Percentiles rank a stretch among this genome's conserved stretches.
phyloP scores from a whole-genome alignment of 2,329 filamentous ascomycete genomes.

The Aspergillus quadricinctus region DNA sequence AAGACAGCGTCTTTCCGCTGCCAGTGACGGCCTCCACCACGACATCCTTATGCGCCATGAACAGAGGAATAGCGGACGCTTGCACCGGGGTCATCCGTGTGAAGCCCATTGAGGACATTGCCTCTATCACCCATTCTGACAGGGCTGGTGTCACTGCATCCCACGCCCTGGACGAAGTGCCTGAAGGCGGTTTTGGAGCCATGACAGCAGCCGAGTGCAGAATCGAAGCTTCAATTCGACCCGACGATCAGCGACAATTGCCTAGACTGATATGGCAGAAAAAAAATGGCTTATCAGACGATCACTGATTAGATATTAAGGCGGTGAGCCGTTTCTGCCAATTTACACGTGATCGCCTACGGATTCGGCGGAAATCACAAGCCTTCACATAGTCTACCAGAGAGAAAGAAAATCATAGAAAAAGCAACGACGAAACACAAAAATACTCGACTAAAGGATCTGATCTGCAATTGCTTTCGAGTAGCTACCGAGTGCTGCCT shows the following conservation, averaged over 20 bases:
- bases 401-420: background rate
- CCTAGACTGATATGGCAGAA: conserved; percentile 11
- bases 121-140: conserved; percentile 81
- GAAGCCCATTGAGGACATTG: conserved; percentile 80
- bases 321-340: conserved; percentile 24
- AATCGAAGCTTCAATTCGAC: conserved; percentile 1
- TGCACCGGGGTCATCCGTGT: conserved; percentile 90
- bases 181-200: conserved; percentile 42
- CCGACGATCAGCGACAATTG: background rate
- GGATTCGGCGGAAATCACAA: conserved; percentile 12
- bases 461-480: background rate
- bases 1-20: conserved; percentile 84
- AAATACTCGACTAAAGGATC: background rate
- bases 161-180: conserved; percentile 54
- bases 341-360: conserved; percentile 13
- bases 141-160: conserved; percentile 65
- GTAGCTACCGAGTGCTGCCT: background rate
- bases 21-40: conserved; percentile 91
- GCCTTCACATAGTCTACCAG: too few relatives aligned
- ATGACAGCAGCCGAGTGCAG: conserved; percentile 14
- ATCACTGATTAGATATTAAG: conserved; percentile 27
- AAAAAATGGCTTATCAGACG: conserved; percentile 24
- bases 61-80: conserved; percentile 81
- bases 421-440: background rate
- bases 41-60: conserved; percentile 85